phyloP scores from a whole-genome alignment of 73 alveolate species.

The Effrenium voratum region DNA sequence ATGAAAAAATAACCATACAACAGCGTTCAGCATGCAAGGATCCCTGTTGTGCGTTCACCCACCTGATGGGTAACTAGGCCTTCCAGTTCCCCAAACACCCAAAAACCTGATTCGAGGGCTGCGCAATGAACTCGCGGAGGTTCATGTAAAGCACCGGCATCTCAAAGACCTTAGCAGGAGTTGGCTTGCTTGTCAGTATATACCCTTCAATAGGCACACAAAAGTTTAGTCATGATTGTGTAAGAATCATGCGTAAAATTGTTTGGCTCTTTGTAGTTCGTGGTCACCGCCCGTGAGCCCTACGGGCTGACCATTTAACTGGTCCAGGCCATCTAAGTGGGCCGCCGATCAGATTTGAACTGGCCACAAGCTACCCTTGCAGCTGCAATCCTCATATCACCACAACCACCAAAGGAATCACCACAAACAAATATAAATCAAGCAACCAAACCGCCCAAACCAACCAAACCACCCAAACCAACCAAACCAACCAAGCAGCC shows the following conservation, averaged over 20 bases:
- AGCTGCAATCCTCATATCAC: background rate
- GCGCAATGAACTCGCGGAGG: slow-evolving; percentile 29
- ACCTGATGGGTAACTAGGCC: too few species aligned
- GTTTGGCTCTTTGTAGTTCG: background rate
- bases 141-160: slow-evolving; percentile 67
- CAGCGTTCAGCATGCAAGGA: background rate
- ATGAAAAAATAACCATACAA: background rate
- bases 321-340: background rate
- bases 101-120: background rate
- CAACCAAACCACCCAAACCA: background rate
- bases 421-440: background rate
- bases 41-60: too few species aligned
- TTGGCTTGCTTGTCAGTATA: background rate
- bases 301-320: too few species aligned
- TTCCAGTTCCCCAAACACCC: background rate
- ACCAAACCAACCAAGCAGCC: background rate
- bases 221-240: background rate
- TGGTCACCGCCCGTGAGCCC: too few species aligned
- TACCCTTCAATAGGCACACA: background rate
- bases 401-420: too few species aligned
- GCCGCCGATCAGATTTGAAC: background rate
- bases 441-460: background rate
- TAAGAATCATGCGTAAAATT: background rate
- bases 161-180: slow-evolving; percentile 8
- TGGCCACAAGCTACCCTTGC: background rate